Base-by-base conservation (phyloP, 2,329 filamentous ascomycete genomes). In the Teratosphaeria gauchensis region DNA sequence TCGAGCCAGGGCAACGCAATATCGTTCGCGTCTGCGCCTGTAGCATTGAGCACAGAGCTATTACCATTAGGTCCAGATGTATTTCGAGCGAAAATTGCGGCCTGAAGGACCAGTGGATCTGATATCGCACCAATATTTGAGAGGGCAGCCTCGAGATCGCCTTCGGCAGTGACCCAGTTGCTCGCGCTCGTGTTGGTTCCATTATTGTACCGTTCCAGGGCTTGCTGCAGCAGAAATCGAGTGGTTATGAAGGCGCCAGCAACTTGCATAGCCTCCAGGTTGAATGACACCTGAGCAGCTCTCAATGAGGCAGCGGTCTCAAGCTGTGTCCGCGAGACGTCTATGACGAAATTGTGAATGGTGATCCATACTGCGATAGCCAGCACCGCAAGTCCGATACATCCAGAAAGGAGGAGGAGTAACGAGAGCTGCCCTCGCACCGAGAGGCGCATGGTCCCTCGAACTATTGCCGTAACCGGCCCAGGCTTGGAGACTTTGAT, bases 401-500 rank as follows among this genome's bases (percentile, higher is more conserved):
- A 81, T 55, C 90, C 85, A 60, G 88, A 84, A 60, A 90, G 70
- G 64, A 94, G 78, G 68, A 96, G 89, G 63, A 96, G 80, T 72
- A 86, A 80, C 64, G 85, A 89, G 67, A 96, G 81, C 82, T 96
- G 92, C 76, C 92, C 86, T 65, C 90, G 84, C 69, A 96, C 96
- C 59, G 88, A 87, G 72, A 96, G 84, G 73, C 90, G 85, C 89
- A 96, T 92, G 31, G 59, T 64, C 14, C 31, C 5, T 5, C 8
- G 28, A 19, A 16, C 1, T 9, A 14, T 53, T 12, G 28, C 52
- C 52, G 42, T 48, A n/a, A 48, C 42, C 1, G 42, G 42, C 19
- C 42, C 42, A 21, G 42, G 7, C n/a, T 2, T 1, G n/a, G 42
- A 14, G 42, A 19, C 6, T 19, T 21, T n/a, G n/a, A 3, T n/a